These are phyloP conservation scores for Juglanconis sp. DNA, from an alignment of 2,329 filamentous ascomycete genomes.

Conservation along the genomic window DNA sequence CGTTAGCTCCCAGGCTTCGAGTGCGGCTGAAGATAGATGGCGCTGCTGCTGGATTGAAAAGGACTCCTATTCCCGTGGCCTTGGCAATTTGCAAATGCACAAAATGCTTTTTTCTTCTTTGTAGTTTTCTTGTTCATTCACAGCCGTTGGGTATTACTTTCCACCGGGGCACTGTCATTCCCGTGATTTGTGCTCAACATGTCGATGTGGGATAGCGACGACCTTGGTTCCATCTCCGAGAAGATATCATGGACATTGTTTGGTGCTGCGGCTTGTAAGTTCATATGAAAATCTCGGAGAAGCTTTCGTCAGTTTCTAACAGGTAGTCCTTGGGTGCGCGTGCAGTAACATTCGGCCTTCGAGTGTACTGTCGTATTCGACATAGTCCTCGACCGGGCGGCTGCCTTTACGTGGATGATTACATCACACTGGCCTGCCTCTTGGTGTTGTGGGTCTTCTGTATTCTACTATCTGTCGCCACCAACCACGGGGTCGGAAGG, in stretches of 20 bases:
- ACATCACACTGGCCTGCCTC: slow-evolving; percentile 29
- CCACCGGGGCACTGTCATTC: background rate
- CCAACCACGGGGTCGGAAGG: slow-evolving; percentile 26
- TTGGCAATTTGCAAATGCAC: background rate
- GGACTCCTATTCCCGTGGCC: background rate
- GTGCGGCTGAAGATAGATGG: background rate
- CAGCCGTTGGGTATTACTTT: background rate
- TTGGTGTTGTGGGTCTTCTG: slow-evolving; percentile 27
- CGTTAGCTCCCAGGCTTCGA: background rate
- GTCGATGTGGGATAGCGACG: slow-evolving; percentile 12
- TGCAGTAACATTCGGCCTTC: slow-evolving; percentile 25
- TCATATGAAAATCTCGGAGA: background rate
- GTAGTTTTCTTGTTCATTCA: background rate
- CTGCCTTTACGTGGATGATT: slow-evolving; percentile 29
- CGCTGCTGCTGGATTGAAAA: background rate
- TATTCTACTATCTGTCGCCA: slow-evolving; percentile 27
- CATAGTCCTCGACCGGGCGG: slow-evolving; percentile 18
- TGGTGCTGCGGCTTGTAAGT: slow-evolving; percentile 21
- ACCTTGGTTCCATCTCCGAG: slow-evolving; percentile 6
- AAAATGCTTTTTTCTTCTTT: background rate
- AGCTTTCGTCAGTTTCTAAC: too few species aligned
- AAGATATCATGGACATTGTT: slow-evolving; percentile 22
- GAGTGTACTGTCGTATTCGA: slow-evolving; percentile 24
- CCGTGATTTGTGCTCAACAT: background rate
- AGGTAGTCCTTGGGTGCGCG: background rate